Base-by-base conservation (phyloP, 768 basidiomycete genomes). In the Naganishia vaughanmartiniae region DNA sequence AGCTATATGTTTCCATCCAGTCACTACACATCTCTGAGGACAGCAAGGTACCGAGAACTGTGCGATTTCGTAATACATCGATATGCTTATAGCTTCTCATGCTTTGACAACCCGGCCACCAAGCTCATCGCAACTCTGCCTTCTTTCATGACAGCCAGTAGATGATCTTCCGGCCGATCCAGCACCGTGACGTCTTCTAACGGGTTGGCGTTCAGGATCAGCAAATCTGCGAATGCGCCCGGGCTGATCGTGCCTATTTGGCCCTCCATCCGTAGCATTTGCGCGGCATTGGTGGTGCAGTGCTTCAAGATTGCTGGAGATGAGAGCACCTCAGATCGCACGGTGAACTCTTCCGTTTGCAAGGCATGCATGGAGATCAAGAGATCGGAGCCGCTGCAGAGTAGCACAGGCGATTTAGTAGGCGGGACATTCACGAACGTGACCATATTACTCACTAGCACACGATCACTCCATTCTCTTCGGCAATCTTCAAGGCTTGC, bases 291-390 rank as follows among this genome's bases (percentile, higher is more conserved):
- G 30, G 78, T 80, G 0, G 84, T 84, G 0, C 84, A 84, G 48
- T 85, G 84, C n/a, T 77, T 76, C 9, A 84, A 73, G 21, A 84
- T 78, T 0, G 74, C 78, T 0, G 74, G 67, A 0, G 83, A 80
- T 1, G 80, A 70, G 0, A 84, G 79, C 1, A 83, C 77, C 11
- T 74, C 67, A 1, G 83, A 77, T 31, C 84, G 78, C 28, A 84
- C 83, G 12, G 81, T 75, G 70, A 84, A 84, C 56, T 83, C 79
- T 87, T 87, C 76, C 0, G 81, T 89, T 84, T 67, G 90, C 84
- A 75, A 87, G 84, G 81, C 88, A 84, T 63, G 89, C 88, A 82
- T 88, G 85, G 72, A 91, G 73, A 75, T 89, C 84, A 67, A 86
- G 6, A 77, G 69, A 30, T 76, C 75, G 0, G 78, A 80, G 6